Base-by-base conservation (phyloP, 2,329 filamentous ascomycete genomes). In the Penicillium sp. region DNA sequence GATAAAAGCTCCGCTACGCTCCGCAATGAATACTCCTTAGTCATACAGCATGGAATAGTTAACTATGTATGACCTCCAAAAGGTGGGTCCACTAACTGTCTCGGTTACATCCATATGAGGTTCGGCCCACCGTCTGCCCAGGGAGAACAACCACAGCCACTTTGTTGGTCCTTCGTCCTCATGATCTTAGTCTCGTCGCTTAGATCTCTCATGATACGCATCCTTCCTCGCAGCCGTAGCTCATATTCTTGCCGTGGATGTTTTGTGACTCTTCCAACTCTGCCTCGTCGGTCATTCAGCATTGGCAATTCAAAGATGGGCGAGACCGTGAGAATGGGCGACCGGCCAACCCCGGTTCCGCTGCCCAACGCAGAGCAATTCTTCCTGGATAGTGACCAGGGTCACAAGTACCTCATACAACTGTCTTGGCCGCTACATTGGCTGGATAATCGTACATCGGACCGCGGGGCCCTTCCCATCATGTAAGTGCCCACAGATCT, bases 311-410 rank as follows among this genome's bases (percentile, higher is more conserved):
- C 19, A 45, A 45, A 15, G 2, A 45, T 45, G 42, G 42, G 42
- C 22, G 42, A 45, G 12, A 53, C 33, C 33, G 35, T 53, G 22
- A 61, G 22, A 26, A 45, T 58, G 55, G 24, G 49, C 5, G 37
- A 58, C 30, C 45, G 30, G 40, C 38, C 59, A 5, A 47, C 30
- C 9, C 38, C 56, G 24, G 50, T 65, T 24, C 33, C 56, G 38
- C 49, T 65, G 8, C 61, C 64, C 15, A 60, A 65, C 45, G 67
- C 68, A 9, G 63, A 69, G 44, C 67, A 70, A 37, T 65, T 69
- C 59, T 63, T 63, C 24, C 38, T 69, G 37, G 37, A 62, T 10
- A 67, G 59, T 15, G 37, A 56, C 19, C 56, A 62, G 22, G 66
- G 64, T 0, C 56, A 65, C 10, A 45, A 26, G 42, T 26, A 45